These are phyloP conservation scores for Viridothelium virens DNA, from an alignment of 495 filamentous ascomycete genomes.

Conservation along the genomic window DNA sequence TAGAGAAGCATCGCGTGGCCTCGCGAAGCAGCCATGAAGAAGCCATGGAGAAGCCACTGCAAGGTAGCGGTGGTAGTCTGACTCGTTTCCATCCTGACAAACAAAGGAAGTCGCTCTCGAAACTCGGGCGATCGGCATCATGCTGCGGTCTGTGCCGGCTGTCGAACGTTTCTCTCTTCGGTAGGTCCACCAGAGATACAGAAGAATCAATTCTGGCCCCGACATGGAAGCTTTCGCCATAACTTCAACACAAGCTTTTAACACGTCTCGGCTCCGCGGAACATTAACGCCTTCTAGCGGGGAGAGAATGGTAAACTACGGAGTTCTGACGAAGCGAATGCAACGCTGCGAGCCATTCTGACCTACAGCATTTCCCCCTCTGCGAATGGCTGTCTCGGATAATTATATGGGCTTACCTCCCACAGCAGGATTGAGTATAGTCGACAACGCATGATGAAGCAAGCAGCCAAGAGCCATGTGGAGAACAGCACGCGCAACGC, in stretches of 20 bases:
- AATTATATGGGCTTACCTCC: not conserved
- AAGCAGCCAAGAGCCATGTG: not conserved
- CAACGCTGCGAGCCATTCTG: conserved; percentile 8
- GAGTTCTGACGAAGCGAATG: not conserved
- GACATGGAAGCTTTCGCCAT: not conserved
- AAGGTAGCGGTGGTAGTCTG: too few species aligned
- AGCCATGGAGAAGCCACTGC: not conserved
- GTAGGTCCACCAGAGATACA: conserved; percentile 4
- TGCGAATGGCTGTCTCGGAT: not conserved
- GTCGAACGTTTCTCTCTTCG: not conserved
- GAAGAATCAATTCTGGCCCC: not conserved
- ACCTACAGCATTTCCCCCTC: not conserved
- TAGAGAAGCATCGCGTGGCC: conserved; percentile 3
- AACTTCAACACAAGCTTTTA: not conserved
- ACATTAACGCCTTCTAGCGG: not conserved
- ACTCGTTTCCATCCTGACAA: not conserved
- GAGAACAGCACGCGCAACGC: conserved; percentile 5
- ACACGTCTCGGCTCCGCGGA: not conserved
- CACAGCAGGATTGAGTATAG: not conserved
- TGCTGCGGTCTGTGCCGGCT: conserved; percentile 6
- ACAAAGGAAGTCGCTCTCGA: not conserved
- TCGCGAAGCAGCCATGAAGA: not conserved
- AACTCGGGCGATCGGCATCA: not conserved
- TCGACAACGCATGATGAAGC: conserved; percentile 2
- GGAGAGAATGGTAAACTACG: not conserved